Evolutionary conservation across 345 rosid genomes (phyloP), one percentile per base, ranked within the genome.

Genomic region (Acer saccharum): DNA sequence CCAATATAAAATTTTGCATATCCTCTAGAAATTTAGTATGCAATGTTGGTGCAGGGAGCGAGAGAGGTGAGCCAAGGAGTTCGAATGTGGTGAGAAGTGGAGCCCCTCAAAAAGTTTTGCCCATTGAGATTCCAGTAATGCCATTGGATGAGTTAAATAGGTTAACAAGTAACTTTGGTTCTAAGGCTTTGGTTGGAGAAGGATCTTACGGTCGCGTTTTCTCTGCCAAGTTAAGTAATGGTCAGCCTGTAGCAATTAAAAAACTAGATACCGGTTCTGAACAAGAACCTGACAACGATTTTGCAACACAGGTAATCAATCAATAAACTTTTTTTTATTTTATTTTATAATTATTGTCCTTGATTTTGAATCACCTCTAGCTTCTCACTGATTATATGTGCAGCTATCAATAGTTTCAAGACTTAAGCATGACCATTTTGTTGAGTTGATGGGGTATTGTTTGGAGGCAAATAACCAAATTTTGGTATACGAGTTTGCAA

Each of bases 141-240:
- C 50, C 89, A 23, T 77, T 96, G 73, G 97, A 88, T 14, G 95
- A 91, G 86, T 65, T 96, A 69, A 94, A 91, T 46, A 83, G 86
- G 80, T 72, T 83, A 62, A 90, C 98, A 0, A 80, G 75, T 48
- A 94, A 93, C 78, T 97, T 97, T 46, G 98, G 96, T 1, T 73
- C 85, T 21, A 91, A 94, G 89, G 89, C 99, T 21, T 77, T 97
- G 86, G 90, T 94, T 0, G 99, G 97, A 68, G 99, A 97, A 85
- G 99, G 98, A 71, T 94, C 99, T n/a, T 97, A 93, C 41, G 98
- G 98, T 73, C 91, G 98, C 39, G 99, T 94, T 77, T 97, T 91
- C 79, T 76, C 58, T 54, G 99, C 93, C 69, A 89, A 85, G 78
- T 77, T 90, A 79, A 80, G 64, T 69, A 77, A 84, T 17, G 93